phyloP scores from a whole-genome alignment of 2,329 filamentous ascomycete genomes.

The Hyphodiscus sp. region DNA sequence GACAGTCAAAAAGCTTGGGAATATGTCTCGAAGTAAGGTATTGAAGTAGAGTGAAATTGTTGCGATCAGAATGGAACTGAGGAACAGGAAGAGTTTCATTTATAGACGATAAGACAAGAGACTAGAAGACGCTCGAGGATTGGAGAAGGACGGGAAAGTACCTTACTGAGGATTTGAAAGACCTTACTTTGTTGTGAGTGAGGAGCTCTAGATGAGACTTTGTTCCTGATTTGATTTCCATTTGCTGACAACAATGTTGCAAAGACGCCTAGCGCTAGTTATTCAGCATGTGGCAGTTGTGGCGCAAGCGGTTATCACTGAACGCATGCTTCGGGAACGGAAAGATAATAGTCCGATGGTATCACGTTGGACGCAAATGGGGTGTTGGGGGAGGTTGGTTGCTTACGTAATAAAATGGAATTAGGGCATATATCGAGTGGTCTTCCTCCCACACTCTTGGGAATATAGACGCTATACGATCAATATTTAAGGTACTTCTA shows the following conservation, averaged over 20 bases:
- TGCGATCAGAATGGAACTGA: constrained; percentile 28
- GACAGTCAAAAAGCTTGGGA: constrained; percentile 16
- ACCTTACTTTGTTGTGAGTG: neutral
- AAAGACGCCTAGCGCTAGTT: neutral
- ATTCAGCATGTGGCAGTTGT: too few relatives aligned
- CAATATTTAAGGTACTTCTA: too few relatives aligned
- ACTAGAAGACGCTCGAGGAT: constrained; percentile 15
- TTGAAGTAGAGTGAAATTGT: constrained; percentile 27
- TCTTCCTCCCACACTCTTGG: too few relatives aligned
- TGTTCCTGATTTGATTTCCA: neutral
- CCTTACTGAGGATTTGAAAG: neutral
- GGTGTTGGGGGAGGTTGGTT: too few relatives aligned
- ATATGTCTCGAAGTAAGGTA: constrained; percentile 20
- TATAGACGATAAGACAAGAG: constrained; percentile 19
- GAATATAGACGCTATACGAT: too few relatives aligned
- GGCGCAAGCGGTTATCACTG: too few relatives aligned
- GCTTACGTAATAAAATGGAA: too few relatives aligned
- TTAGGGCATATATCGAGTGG: too few relatives aligned
- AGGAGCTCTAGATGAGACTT: too few relatives aligned
- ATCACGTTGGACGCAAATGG: too few relatives aligned
- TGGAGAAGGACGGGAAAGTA: constrained; percentile 1
- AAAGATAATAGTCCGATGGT: too few relatives aligned
- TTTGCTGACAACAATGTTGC: neutral
- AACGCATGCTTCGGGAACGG: too few relatives aligned
- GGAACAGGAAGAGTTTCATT: constrained; percentile 30